Conservation (phyloP, 2,329 filamentous ascomycete species). For the Cytospora schulzeri region DNA sequence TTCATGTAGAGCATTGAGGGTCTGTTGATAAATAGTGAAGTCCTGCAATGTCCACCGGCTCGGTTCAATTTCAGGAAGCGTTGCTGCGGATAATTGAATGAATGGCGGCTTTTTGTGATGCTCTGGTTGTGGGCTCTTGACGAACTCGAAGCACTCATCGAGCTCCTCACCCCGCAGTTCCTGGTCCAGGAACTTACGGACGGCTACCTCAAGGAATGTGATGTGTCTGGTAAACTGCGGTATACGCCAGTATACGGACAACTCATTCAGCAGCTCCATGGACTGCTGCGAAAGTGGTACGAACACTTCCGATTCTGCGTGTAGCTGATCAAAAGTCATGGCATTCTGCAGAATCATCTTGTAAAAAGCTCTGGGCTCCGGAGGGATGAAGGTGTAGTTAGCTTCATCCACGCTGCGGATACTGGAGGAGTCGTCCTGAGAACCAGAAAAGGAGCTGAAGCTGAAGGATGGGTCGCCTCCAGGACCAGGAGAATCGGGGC, state of each 20-base stretch:
- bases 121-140: constrained; percentile 72
- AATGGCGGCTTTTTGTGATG: constrained; percentile 64
- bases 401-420: constrained; percentile 61
- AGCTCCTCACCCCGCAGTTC: constrained; percentile 80
- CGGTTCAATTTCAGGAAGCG: constrained; percentile 58
- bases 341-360: constrained; percentile 79
- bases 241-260: constrained; percentile 86
- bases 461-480: constrained; percentile 68
- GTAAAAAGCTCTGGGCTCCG: constrained; percentile 81
- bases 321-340: constrained; percentile 64
- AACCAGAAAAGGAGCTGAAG: constrained; percentile 59
- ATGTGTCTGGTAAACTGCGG: constrained; percentile 80
- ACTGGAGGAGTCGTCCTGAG: constrained; percentile 56
- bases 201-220: constrained; percentile 79
- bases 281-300: constrained; percentile 74
- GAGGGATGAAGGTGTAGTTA: constrained; percentile 86
- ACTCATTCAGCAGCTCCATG: constrained; percentile 79
- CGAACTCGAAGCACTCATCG: constrained; percentile 78
- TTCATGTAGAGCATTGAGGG: constrained; percentile 76
- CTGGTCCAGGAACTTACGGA: constrained; percentile 82
- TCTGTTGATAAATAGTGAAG: constrained; percentile 71
- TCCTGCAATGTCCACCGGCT: constrained; percentile 71
- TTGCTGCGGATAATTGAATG: constrained; percentile 53
- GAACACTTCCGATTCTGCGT: constrained; percentile 53
- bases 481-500: constrained; percentile 43